Evolutionary conservation across 176 grass and related monocot genomes (phyloP), one percentile per base, ranked within the genome.

Genomic region (Sorghum bicolor): DNA sequence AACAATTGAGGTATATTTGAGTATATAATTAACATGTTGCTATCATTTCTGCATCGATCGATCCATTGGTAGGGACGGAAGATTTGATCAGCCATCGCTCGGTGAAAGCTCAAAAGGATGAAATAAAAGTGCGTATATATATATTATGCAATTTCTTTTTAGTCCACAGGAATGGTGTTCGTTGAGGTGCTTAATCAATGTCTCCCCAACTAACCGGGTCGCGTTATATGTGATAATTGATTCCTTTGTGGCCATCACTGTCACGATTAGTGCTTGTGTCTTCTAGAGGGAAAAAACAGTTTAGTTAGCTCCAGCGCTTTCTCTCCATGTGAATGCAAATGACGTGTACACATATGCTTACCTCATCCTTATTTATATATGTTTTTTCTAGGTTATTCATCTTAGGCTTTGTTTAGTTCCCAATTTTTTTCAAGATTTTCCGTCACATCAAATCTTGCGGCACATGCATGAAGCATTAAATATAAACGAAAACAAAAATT

Each of bases 141-240:
- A 30, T 47, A 53, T 13, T 39, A 39, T 22, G 10, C 22, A 4
- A 19, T 60, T 77, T 67, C 41, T 34, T 60, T 57, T 40, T 28
- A 5, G 50, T 33, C 48, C 26, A 44, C 40, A 20, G 28, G 20
- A 69, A 84, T 39, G 64, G 48, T 2, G 83, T 78, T 78, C 29
- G 83, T 85, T 85, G 83, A 72, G 84, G 57, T 79, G 75, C 66
- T 79, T 86, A 86, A 85, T 85, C 83, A 85, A 36, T 79, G 74
- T 70, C 36, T 78, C 14, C 66, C 75, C 50, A 86, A 79, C 75
- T 79, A 79, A 79, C 71, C 5, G 2, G 75, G 52, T 79, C 20
- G 4, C 63, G 31, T 72, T 79, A 86, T 79, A 86, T 37, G 67
- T 22, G 53, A 71, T 86, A 72, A 64, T 70, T 79, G 25, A 31